Conservation (phyloP, 2,329 filamentous ascomycete species). For the Epichloe hybrida region DNA sequence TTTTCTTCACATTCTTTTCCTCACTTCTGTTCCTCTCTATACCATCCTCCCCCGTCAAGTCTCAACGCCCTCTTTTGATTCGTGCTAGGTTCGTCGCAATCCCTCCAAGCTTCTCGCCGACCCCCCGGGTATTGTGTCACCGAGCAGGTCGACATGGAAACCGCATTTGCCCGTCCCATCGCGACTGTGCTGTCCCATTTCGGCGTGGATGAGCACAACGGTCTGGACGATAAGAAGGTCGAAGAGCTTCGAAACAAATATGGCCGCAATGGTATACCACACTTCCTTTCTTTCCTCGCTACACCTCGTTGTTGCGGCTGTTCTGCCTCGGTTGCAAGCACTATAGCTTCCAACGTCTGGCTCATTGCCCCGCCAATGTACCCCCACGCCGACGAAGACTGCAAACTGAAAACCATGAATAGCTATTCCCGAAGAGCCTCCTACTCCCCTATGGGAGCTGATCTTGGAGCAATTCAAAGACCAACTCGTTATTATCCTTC, state of each 20-base stretch:
- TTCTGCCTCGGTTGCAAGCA: background rate
- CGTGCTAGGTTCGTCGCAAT: slow-evolving; percentile 3
- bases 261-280: slow-evolving; percentile 49
- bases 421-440: slow-evolving; percentile 72
- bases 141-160: slow-evolving; percentile 37
- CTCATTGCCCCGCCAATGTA: background rate
- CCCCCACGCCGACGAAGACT: slow-evolving; percentile 3
- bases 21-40: background rate
- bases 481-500: slow-evolving; percentile 87
- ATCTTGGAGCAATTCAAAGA: slow-evolving; percentile 99
- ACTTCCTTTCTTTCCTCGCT: background rate
- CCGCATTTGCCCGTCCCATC: slow-evolving; percentile 45
- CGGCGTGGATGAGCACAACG: slow-evolving; percentile 38
- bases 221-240: slow-evolving; percentile 48
- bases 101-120: background rate
- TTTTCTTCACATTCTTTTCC: background rate
- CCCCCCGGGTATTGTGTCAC: slow-evolving; percentile 4
- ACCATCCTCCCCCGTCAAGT: background rate
- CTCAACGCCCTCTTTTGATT: background rate
- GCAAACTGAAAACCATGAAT: slow-evolving; percentile 2
- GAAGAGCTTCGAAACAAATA: slow-evolving; percentile 40
- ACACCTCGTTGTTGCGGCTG: slow-evolving; percentile 2
- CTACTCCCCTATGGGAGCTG: slow-evolving; percentile 90
- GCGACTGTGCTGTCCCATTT: slow-evolving; percentile 47
- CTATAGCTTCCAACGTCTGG: background rate